Evolutionary conservation across 192 early-diverging fungal genomes (phyloP).

Genomic region (Pilobolus umbonatus): DNA sequence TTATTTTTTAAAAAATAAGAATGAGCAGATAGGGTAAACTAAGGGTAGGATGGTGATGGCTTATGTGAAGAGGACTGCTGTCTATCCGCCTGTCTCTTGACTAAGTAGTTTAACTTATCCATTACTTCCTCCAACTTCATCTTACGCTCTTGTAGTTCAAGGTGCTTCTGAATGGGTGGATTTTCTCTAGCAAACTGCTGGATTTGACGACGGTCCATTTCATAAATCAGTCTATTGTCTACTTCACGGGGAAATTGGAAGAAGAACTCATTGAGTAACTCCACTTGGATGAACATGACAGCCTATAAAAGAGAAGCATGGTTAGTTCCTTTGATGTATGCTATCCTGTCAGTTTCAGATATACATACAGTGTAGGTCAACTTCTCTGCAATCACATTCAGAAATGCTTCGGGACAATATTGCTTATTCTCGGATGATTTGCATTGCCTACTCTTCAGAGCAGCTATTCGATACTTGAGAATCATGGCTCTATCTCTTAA

Average conservation of each 20-base stretch:
- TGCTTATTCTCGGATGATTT: conserved; percentile 73
- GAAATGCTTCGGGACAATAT: conserved; percentile 93
- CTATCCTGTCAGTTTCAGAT: too few relatives aligned
- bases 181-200: conserved; percentile 89
- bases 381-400: conserved; percentile 91
- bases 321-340: too few relatives aligned
- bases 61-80: conserved; percentile 19
- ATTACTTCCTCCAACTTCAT: conserved; percentile 77
- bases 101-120: conserved; percentile 61
- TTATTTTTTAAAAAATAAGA: too few relatives aligned
- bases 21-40: too few relatives aligned
- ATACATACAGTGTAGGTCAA: conserved; percentile 81
- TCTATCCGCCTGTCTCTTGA: conserved; percentile 48
- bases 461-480: conserved; percentile 76
- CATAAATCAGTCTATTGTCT: conserved; percentile 88
- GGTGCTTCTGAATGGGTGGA: conserved; percentile 73
- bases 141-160: conserved; percentile 82
- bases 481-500: conserved; percentile 72
- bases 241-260: conserved; percentile 96
- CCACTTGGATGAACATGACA: conserved; percentile 97
- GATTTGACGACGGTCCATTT: conserved; percentile 74
- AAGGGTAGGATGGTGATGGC: too few relatives aligned
- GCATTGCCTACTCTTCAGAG: conserved; percentile 79
- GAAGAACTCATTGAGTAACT: conserved; percentile 96
- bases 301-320: conserved; percentile 39